Evolutionary conservation across 441 rosid species (phyloP).

Genomic region (Adansonia madagascariensis): DNA sequence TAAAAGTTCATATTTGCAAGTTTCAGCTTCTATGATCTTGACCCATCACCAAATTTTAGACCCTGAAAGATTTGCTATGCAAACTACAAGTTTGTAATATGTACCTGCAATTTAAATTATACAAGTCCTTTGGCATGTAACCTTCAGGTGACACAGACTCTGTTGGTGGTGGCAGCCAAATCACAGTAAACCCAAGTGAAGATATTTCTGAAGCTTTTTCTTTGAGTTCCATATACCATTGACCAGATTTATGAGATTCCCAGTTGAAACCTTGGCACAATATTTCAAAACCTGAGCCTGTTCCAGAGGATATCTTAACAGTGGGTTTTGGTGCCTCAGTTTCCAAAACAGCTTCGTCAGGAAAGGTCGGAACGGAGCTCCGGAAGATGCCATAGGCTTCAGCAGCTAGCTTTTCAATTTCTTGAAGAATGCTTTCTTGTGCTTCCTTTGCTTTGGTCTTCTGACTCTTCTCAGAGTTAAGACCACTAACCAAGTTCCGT

Average conservation of each 20-base stretch:
- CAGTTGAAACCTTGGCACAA: constrained; percentile 95
- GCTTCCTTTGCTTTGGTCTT: constrained; percentile 66
- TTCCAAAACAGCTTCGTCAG: constrained; percentile 55
- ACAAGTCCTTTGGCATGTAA: constrained; percentile 94
- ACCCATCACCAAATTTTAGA: background rate
- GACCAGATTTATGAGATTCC: constrained; percentile 94
- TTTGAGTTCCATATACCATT: constrained; percentile 82
- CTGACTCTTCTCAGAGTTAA: constrained; percentile 60
- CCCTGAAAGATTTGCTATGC: constrained; percentile 17
- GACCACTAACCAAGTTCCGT: constrained; percentile 68
- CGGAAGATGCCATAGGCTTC: constrained; percentile 96
- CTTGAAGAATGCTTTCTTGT: constrained; percentile 85
- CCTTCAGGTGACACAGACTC: constrained; percentile 99
- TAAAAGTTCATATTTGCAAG: background rate
- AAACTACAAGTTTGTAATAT: constrained; percentile 14
- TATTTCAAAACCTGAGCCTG: constrained; percentile 87
- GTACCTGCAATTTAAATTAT: constrained; percentile 90
- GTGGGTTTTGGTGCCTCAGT: constrained; percentile 46
- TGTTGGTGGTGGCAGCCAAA: constrained; percentile 97
- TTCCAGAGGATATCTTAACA: constrained; percentile 63
- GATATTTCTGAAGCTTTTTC: constrained; percentile 69
- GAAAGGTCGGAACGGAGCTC: constrained; percentile 63
- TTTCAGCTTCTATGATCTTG: constrained; percentile 8
- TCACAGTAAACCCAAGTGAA: constrained; percentile 78
- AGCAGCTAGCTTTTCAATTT: constrained; percentile 96